Evolutionary conservation across 2,329 filamentous ascomycete genomes (phyloP).

Genomic region (Ascochyta pisi): DNA sequence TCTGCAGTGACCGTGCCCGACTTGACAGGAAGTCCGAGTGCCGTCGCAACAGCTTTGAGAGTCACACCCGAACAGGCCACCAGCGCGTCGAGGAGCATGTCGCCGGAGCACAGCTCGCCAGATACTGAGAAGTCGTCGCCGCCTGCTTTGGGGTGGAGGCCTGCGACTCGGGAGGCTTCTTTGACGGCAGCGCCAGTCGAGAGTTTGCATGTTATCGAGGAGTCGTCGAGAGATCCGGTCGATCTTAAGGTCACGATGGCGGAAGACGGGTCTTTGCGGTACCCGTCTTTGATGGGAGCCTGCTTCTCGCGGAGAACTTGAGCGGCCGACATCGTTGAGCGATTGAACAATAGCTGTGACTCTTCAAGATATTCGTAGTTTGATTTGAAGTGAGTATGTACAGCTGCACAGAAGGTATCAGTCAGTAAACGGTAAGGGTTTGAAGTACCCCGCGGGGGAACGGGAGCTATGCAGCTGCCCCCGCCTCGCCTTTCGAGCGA

Average conservation of each 20-base stretch:
- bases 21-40: conserved; percentile 54
- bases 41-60: conserved; percentile 59
- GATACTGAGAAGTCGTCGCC: conserved; percentile 53
- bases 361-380: background rate
- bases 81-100: conserved; percentile 59
- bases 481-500: conserved; percentile 28
- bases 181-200: conserved; percentile 51
- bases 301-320: conserved; percentile 55
- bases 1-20: conserved; percentile 53
- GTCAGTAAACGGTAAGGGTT: background rate
- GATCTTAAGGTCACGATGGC: conserved; percentile 57
- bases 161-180: conserved; percentile 53
- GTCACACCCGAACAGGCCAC: conserved; percentile 60
- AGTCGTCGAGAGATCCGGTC: conserved; percentile 53
- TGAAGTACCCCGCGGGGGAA: conserved; percentile 26
- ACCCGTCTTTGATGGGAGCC: conserved; percentile 57
- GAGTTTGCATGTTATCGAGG: conserved; percentile 57
- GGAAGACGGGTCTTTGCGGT: conserved; percentile 53
- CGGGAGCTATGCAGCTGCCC: conserved; percentile 24
- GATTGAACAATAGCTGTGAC: too few species aligned
- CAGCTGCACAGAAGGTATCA: background rate
- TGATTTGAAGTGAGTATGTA: background rate
- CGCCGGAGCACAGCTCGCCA: conserved; percentile 58
- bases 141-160: conserved; percentile 57
- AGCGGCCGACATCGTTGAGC: conserved; percentile 33